Evolutionary conservation across 1,139 yeast species (phyloP), one percentile per base, ranked within the genome.

Genomic region (Pneumocystis carinii): DNA sequence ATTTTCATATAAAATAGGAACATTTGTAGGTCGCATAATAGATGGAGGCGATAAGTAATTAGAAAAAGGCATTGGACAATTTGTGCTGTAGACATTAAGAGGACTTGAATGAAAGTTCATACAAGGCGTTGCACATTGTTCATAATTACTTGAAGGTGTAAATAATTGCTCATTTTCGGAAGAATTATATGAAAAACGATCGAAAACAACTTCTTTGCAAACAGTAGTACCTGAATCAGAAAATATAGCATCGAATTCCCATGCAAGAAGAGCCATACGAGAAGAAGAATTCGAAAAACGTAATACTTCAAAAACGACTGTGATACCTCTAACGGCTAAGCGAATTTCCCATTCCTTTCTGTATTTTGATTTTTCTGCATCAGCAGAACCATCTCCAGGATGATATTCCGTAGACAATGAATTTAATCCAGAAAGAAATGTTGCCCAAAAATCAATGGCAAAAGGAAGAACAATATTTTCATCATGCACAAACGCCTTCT

Each of bases 391-490:
- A 12, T 24, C 29, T 12, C 32, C 27, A n/a, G 55, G 14, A 48
- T 48, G n/a, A 48, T 14, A 7, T 17, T 15, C n/a, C 24, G 55
- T 7, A 24, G 55, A 48, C 12, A 62, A 39, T 24, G 59, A 58
- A 7, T 62, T 59, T 19, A 63, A 61, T 41, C 65, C 65, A n/a
- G 64, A 61, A 24, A 64, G 55, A 58, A 64, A 64, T 5, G 64
- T 62, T 12, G 65, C 65, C 65, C 65, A 64, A 59, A 64, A 64
- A 57, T 62, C 64, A 12, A 64, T 62, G 3, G 65, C 65, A 36
- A 62, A 64, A 24, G 65, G 65, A n/a, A 64, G 15, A 53, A 63
- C 17, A 62, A 62, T 24, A 6, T 17, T 37, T 39, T 41, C 48
- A 36, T 24, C n/a, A 14, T 63, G 58, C 61, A 62, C 59, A 3